A percentile compares a stretch with the other conserved stretches of the same genome.
Conservation (phyloP, 1,284 basidiomycete genomes). For the Apiotrichum laibachii region DNA sequence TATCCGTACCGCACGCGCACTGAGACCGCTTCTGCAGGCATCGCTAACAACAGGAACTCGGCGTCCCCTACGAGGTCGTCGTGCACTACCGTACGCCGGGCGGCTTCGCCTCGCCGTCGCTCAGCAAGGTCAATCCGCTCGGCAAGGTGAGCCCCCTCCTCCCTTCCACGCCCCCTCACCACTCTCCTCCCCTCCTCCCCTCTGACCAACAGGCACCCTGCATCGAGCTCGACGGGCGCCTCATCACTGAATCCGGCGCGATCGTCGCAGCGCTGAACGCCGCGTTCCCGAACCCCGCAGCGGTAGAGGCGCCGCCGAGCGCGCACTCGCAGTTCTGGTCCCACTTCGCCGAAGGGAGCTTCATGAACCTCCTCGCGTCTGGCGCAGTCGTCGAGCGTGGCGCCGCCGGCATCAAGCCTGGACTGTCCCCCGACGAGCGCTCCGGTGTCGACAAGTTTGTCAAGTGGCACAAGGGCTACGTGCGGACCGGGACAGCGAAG, state of each 20-base stretch:
- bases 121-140: constrained; percentile 29
- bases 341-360: constrained; percentile 40
- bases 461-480: constrained; percentile 21
- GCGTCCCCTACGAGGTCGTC: constrained; percentile 35
- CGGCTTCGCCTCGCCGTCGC: constrained; percentile 26
- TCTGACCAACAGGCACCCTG: constrained; percentile 28
- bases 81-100: constrained; percentile 33
- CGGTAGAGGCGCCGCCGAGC: constrained; percentile 24
- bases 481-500: constrained; percentile 1
- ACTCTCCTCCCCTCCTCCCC: no score
- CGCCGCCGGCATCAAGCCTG: constrained; percentile 4
- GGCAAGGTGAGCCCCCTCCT: constrained; percentile 26
- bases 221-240: constrained; percentile 30
- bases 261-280: constrained; percentile 34
- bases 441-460: constrained; percentile 25
- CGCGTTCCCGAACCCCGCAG: not conserved
- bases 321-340: constrained; percentile 34
- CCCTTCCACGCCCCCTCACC: no score
- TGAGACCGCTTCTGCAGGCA: not conserved
- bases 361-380: constrained; percentile 39
- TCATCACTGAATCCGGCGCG: constrained; percentile 37
- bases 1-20: no score
- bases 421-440: constrained; percentile 18
- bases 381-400: constrained; percentile 20
- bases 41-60: constrained; percentile 28